phyloP scores from a whole-genome alignment of 768 basidiomycete species.

The Boletus sensibilis region DNA sequence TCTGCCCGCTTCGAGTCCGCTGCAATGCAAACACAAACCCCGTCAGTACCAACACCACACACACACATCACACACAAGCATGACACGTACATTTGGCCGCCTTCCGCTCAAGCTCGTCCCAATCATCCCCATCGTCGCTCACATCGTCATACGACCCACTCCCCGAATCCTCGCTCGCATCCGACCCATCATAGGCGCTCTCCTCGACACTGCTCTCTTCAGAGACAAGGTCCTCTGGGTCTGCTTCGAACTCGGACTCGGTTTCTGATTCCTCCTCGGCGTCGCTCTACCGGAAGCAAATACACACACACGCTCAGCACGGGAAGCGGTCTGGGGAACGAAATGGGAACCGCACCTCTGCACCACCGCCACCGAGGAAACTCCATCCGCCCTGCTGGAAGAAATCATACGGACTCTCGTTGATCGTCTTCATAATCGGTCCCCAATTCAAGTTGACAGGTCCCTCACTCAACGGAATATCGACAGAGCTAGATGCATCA shows the following conservation, averaged over 20 bases:
- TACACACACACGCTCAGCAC: conserved; percentile 37
- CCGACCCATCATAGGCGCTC: conserved; percentile 53
- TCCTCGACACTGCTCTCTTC: conserved; percentile 49
- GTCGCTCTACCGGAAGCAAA: conserved; percentile 47
- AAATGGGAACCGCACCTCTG: conserved; percentile 51
- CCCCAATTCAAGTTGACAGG: conserved; percentile 98
- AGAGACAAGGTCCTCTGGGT: conserved; percentile 42
- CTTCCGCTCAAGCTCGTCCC: conserved; percentile 93
- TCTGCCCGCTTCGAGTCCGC: conserved; percentile 51
- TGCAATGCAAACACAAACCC: conserved; percentile 12
- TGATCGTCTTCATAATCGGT: conserved; percentile 98
- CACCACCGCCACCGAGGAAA: conserved; percentile 71
- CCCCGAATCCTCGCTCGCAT: conserved; percentile 56
- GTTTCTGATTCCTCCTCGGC: conserved; percentile 61
- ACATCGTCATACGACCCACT: conserved; percentile 62
- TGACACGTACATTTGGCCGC: conserved; percentile 72
- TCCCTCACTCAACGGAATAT: conserved; percentile 93
- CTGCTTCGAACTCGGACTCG: conserved; percentile 66
- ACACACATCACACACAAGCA: not conserved
- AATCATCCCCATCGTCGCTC: conserved; percentile 85
- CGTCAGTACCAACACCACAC: not conserved
- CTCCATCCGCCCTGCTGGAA: conserved; percentile 99
- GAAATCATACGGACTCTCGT: conserved; percentile 93
- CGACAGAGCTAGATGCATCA: conserved; percentile 72
- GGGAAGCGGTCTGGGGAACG: not conserved